A percentile compares a stretch with the other conserved stretches of the same genome.
These are phyloP conservation scores for Scutellaria minor DNA, from an alignment of 257 asterid species.

Conservation along the genomic window DNA sequence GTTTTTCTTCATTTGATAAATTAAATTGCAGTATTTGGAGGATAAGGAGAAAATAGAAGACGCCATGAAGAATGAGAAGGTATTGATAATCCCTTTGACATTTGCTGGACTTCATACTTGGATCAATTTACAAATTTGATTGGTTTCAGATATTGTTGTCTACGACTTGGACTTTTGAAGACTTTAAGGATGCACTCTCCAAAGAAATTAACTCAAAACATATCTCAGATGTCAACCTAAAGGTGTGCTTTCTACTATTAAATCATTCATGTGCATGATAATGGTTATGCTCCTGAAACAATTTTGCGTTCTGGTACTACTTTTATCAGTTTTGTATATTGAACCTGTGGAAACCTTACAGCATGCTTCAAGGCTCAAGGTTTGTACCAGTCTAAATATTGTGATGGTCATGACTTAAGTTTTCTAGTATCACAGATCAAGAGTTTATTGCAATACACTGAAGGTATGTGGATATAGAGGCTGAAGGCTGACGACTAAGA, in stretches of 20 bases:
- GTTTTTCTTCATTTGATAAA: conserved; percentile 24
- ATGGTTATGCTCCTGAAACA: conserved; percentile 2
- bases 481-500: background rate
- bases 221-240: conserved; percentile 70
- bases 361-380: background rate
- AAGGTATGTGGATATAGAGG: too few relatives aligned
- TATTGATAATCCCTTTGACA: conserved; percentile 37
- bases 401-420: background rate
- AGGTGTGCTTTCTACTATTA: conserved; percentile 47
- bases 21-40: conserved; percentile 74
- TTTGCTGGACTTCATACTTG: conserved; percentile 22
- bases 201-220: conserved; percentile 48
- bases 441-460: background rate
- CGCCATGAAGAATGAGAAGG: conserved; percentile 69
- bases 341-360: background rate
- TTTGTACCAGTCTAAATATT: background rate
- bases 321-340: background rate
- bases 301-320: background rate
- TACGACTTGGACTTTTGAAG: conserved; percentile 70
- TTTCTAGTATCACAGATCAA: background rate
- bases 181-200: conserved; percentile 62
- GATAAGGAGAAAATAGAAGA: conserved; percentile 82
- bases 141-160: conserved; percentile 62
- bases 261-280: conserved; percentile 21
- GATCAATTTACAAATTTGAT: conserved; percentile 11